These are phyloP conservation scores for Leptodontidium sp. DNA, from an alignment of 2,329 filamentous ascomycete genomes.

Conservation along the genomic window DNA sequence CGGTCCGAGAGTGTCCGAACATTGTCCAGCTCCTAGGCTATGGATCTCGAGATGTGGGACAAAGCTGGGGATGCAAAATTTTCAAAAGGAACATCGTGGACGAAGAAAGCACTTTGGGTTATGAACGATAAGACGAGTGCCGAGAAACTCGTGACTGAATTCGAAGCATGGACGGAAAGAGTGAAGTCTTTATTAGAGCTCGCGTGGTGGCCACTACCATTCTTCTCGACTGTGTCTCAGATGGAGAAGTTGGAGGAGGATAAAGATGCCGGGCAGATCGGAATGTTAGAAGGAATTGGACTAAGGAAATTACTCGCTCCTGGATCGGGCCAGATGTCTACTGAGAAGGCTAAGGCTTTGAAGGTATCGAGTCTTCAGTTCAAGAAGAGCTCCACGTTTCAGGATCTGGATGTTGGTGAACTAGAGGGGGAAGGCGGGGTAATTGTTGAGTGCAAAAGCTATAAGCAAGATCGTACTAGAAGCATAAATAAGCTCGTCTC, in stretches of 20 bases:
- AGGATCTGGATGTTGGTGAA: neutral
- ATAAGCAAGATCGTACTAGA: neutral
- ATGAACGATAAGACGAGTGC: slow-evolving; percentile 13
- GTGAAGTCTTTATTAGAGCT: neutral
- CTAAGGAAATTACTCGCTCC: slow-evolving; percentile 6
- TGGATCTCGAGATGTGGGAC: neutral
- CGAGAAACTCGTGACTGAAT: neutral
- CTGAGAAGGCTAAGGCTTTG: neutral
- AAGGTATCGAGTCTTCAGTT: neutral
- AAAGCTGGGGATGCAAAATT: neutral
- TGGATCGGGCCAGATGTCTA: neutral
- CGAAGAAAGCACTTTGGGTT: slow-evolving; percentile 8
- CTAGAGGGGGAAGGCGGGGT: slow-evolving; percentile 1
- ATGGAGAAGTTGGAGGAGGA: slow-evolving; percentile 5
- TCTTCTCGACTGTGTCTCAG: slow-evolving; percentile 10
- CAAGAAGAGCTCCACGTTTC: neutral
- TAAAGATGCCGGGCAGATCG: neutral
- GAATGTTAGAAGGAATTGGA: neutral
- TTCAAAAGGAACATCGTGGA: neutral
- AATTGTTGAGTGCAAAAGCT: slow-evolving; percentile 6
- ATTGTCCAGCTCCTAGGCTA: slow-evolving; percentile 3
- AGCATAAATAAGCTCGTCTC: neutral
- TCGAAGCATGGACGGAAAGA: slow-evolving; percentile 3
- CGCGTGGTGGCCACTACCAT: slow-evolving; percentile 2
- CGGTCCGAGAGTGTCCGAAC: neutral